Conservation (phyloP, 306 rosid genomes). For the Lagenaria siceraria region DNA sequence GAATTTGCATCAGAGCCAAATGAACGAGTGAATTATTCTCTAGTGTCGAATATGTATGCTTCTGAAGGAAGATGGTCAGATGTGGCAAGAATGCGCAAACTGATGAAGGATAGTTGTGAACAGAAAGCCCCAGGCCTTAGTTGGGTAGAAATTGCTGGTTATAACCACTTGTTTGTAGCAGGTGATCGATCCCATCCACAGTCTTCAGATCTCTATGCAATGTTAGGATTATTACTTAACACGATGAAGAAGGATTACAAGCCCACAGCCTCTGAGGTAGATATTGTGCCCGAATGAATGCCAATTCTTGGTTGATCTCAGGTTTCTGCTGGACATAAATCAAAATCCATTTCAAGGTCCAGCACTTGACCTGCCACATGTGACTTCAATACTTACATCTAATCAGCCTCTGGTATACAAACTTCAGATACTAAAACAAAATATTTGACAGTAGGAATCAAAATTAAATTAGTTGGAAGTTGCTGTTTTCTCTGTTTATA, state of each 20-base stretch:
- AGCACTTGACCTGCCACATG: background rate
- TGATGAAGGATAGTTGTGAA: constrained; percentile 26
- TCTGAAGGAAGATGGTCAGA: constrained; percentile 48
- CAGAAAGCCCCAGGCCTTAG: constrained; percentile 48
- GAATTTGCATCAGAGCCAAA: constrained; percentile 40
- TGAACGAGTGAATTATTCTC: constrained; percentile 35
- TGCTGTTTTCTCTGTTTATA: background rate
- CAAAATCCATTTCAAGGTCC: background rate
- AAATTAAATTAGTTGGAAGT: background rate
- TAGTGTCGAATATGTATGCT: constrained; percentile 57
- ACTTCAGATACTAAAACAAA: background rate
- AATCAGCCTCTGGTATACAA: background rate
- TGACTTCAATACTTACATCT: background rate
- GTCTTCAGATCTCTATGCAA: constrained; percentile 22
- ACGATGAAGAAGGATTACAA: constrained; percentile 26
- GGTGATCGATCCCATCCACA: constrained; percentile 37
- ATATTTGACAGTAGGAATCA: background rate
- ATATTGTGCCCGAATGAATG: background rate
- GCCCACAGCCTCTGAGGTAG: background rate
- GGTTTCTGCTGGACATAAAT: background rate
- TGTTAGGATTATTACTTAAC: constrained; percentile 27
- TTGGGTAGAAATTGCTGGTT: constrained; percentile 50
- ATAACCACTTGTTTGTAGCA: constrained; percentile 39
- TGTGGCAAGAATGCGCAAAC: constrained; percentile 37
- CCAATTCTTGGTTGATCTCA: background rate